Base-by-base conservation (phyloP, 169 alveolate species). In the Plasmodium coatneyi region DNA sequence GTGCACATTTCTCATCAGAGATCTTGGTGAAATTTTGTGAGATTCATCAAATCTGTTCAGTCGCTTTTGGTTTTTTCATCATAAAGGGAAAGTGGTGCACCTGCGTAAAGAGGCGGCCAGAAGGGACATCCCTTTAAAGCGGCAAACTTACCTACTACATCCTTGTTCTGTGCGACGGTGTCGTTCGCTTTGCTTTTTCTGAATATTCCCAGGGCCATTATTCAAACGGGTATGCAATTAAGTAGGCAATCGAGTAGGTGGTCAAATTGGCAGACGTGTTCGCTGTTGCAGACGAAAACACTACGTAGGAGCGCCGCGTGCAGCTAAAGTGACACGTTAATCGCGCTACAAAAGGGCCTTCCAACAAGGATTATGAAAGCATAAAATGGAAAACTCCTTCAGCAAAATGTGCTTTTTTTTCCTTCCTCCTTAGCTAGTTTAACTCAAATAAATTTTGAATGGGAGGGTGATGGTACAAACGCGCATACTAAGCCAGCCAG, bases 1-100 rank as follows among this genome's bases (percentile, higher is more conserved):
- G 49, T 25, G 83, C 36, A 19, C 83, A 28, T 5, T 14, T 72
- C 79, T 71, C 52, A 74, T 84, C 92, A 84, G 92, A 74, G 92
- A 84, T 84, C 92, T 84, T 84, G 92, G 92, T 84, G 92, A 84
- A 84, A 84, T 72, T 34, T 71, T 36, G 25, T 60, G 78, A 71
- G 79, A 84, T 25, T 36, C 80, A 52, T 84, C 92, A 84, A 30
- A 25, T 41, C 43, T 5, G 36, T n/a, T 49, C 84, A 72, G 84
- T 34, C 28, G 41, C 56, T 74, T 25, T 52, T 71, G 39, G n/a
- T n/a, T 22, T 39, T 84, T 84, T 84, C 82, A 66, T 84, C 92
- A 84, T 84, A 28, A 43, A 84, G 34, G 79, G 74, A 72, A 84
- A 72, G 79, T 34, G 41, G 54, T 43, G 76, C 52, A 83, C 34